A percentile compares a stretch with the other conserved stretches of the same genome.
phyloP scores from a whole-genome alignment of 2,329 filamentous ascomycete genomes.

The Leptographium wingfieldii region DNA sequence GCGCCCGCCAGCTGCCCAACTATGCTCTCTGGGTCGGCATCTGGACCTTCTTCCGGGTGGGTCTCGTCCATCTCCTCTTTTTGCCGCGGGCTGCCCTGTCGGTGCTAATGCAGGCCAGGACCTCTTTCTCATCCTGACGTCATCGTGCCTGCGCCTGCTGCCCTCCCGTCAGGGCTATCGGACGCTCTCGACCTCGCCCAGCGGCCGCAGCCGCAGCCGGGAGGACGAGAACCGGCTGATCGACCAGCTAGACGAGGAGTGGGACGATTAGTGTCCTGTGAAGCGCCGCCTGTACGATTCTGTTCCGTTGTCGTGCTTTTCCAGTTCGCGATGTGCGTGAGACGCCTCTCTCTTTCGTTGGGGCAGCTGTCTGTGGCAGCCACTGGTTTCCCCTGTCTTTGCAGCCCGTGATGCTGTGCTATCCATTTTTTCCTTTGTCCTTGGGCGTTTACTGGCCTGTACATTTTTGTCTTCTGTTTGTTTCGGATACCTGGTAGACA shows the following conservation, averaged over 20 bases:
- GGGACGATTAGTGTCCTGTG: conserved; percentile 54
- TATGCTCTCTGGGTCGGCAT: conserved; percentile 87
- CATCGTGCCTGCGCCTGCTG: conserved; percentile 55
- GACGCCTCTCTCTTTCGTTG: background rate
- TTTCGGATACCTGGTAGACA: background rate
- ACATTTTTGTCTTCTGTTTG: background rate
- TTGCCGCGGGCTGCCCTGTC: too few species aligned
- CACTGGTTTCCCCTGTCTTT: background rate
- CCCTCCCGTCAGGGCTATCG: conserved; percentile 56
- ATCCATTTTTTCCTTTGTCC: background rate
- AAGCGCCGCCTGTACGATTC: background rate
- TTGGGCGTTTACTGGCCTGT: background rate
- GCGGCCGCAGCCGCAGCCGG: conserved; percentile 33
- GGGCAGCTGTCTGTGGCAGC: background rate
- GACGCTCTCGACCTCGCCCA: conserved; percentile 43
- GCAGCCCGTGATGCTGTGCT: background rate
- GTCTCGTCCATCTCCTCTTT: conserved; percentile 14
- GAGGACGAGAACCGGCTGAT: conserved; percentile 92
- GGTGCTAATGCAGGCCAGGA: conserved; percentile 28
- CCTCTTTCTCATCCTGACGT: conserved; percentile 54
- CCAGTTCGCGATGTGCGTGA: background rate
- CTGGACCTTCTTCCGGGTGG: conserved; percentile 70
- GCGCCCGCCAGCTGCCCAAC: conserved; percentile 92
- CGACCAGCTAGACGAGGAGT: conserved; percentile 92
- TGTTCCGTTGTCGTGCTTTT: background rate